A percentile compares a stretch with the other conserved stretches of the same genome.
These are phyloP conservation scores for Chrysopogon serrulatus DNA, from an alignment of 176 grass and related monocot genomes.

Conservation along the genomic window DNA sequence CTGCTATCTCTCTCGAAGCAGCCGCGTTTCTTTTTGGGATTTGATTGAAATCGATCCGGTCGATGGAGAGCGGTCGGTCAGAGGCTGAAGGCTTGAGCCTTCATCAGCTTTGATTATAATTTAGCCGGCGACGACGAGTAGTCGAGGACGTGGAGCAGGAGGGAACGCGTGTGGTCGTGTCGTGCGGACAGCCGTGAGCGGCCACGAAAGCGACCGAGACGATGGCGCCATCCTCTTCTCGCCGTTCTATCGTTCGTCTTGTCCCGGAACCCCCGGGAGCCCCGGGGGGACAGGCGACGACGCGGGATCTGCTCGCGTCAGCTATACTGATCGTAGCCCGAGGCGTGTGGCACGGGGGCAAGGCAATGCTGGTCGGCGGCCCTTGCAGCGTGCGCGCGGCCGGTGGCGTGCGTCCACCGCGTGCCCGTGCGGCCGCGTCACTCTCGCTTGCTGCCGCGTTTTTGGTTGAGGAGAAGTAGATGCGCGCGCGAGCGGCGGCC, in stretches of 20 bases:
- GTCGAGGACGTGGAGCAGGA: not conserved
- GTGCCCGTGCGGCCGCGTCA: not conserved
- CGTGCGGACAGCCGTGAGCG: not conserved
- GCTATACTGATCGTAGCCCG: not conserved
- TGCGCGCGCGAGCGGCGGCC: not conserved
- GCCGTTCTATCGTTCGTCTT: not conserved
- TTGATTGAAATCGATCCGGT: not conserved
- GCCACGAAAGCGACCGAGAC: not conserved
- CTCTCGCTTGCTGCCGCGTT: not conserved
- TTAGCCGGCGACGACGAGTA: not conserved
- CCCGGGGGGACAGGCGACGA: not conserved
- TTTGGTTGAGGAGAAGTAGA: no score
- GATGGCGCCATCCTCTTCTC: not conserved
- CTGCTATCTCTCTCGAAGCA: not conserved
- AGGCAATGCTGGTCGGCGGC: not conserved
- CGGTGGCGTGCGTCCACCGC: not conserved
- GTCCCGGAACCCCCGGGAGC: not conserved
- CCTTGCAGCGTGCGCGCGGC: not conserved
- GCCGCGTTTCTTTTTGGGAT: not conserved
- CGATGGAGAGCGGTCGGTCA: not conserved
- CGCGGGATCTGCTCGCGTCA: not conserved
- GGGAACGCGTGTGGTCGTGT: not conserved
- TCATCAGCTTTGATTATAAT: not conserved
- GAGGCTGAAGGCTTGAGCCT: not conserved
- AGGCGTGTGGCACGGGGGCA: not conserved